Evolutionary conservation across 225 moss, liverwort and hornwort species (phyloP).

Genomic region (Straminergon stramineum): DNA sequence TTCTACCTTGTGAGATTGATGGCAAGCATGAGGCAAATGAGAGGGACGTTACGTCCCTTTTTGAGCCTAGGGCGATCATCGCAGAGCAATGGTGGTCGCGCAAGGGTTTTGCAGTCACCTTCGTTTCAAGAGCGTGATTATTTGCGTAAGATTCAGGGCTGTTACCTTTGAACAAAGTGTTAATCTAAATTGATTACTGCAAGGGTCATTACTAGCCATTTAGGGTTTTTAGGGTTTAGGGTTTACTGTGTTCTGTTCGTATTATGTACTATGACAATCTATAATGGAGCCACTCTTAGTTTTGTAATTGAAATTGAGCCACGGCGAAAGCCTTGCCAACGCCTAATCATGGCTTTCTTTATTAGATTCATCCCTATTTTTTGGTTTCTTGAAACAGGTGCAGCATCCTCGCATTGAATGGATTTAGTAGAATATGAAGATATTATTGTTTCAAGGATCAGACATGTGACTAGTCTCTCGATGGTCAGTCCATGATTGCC

Average conservation of each 20-base stretch:
- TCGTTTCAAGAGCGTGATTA: neutral
- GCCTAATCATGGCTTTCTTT: neutral
- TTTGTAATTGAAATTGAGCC: neutral
- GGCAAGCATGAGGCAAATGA: constrained; percentile 10
- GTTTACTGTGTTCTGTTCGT: neutral
- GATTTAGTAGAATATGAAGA: neutral
- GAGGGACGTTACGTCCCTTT: neutral
- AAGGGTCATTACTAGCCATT: neutral
- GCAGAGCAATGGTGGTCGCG: neutral
- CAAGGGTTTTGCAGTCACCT: neutral
- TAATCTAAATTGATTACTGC: neutral
- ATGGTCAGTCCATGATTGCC: neutral
- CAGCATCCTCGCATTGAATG: neutral
- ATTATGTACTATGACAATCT: neutral
- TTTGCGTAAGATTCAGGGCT: constrained; percentile 3
- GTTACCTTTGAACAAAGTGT: neutral
- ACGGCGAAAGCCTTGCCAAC: neutral
- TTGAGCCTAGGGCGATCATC: neutral
- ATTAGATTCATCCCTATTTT: neutral
- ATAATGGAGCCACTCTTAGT: neutral
- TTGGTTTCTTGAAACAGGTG: neutral
- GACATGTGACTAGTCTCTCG: neutral
- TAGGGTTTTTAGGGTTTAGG: neutral
- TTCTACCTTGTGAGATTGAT: neutral
- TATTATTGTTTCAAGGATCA: neutral